phyloP scores from a whole-genome alignment of 177 flowering plant genomes.

The Vitis hybrid region DNA sequence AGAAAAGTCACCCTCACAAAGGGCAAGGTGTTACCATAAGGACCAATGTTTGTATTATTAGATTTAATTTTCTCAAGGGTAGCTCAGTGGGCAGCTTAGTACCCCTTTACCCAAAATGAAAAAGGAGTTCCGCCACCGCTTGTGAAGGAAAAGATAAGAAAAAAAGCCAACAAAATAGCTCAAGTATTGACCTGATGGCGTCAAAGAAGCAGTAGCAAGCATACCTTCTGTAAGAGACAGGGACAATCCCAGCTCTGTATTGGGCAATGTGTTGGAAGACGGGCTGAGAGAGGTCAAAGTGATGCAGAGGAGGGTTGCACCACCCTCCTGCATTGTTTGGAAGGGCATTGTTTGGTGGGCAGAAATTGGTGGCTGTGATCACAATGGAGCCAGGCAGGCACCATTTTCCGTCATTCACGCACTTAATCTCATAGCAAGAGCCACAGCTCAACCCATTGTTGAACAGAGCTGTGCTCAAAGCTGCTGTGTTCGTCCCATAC shows the following conservation, averaged over 20 bases:
- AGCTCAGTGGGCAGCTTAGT: too few species aligned
- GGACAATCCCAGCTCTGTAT: conserved; percentile 11
- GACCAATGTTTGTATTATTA: too few species aligned
- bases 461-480: conserved; percentile 15
- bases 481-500: conserved; percentile 17
- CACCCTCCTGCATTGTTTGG: conserved; percentile 14
- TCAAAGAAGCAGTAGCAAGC: too few species aligned
- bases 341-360: conserved; percentile 10
- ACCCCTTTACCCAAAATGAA: too few species aligned
- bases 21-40: too few species aligned
- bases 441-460: conserved; percentile 11
- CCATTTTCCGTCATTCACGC: conserved; percentile 13
- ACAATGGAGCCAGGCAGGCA: conserved; percentile 17
- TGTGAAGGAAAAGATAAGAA: too few species aligned
- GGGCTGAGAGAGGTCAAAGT: conserved; percentile 20
- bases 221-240: background rate
- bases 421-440: conserved; percentile 14
- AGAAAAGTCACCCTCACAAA: too few species aligned
- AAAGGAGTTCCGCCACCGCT: too few species aligned
- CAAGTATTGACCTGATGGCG: too few species aligned
- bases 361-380: conserved; percentile 18
- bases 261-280: conserved; percentile 11
- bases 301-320: conserved; percentile 24
- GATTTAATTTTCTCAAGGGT: too few species aligned
- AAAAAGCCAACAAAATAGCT: too few species aligned